Evolutionary conservation across 2,329 filamentous ascomycete genomes (phyloP), one percentile per base, ranked within the genome.

Genomic region (Lachnellula cervina): DNA sequence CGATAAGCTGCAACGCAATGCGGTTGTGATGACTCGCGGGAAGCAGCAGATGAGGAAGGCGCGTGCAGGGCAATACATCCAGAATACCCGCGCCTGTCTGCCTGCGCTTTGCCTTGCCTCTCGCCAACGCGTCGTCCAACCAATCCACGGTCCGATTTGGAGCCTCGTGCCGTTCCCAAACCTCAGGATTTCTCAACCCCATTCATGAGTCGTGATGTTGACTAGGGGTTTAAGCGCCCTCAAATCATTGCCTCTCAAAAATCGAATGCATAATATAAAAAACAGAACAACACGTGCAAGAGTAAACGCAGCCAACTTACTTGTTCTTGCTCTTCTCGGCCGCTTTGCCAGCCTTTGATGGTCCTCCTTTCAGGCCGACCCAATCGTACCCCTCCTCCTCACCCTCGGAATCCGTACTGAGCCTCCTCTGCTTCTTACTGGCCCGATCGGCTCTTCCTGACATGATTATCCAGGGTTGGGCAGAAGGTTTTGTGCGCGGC

Each of bases 391-490:
- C 59, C n/a, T 66, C 62, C 25, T 61, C 61, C 7, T 54, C 57
- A 13, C 66, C 65, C 54, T 68, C 66, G 11, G 65, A 67, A 53
- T 68, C 66, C 28, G 66, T 68, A 59, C 66, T 68, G 45, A 68
- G 58, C 48, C 58, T 62, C 44, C 65, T 52, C 25, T 58, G 19
- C 43, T 61, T 64, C 57, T 67, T 67, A 60, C 59, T 64, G 56
- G 64, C 61, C 51, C 64, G 57, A 9, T 64, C 64, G 23, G 53
- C 50, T 48, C 56, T 60, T 47, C 59, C 59, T 23, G 65, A 59
- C 66, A 68, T 67, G 37, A 32, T 56, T 16, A n/a, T 23, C 34
- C 14, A 35, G 14, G 50, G 19, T 49, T 25, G 23, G 19, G 37
- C 17, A 38, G 21, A 9, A 6, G 9, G 38, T 34, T 21, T 42